phyloP scores from a whole-genome alignment of 148 eudicot species.

The Fagopyrum homotropicum region DNA sequence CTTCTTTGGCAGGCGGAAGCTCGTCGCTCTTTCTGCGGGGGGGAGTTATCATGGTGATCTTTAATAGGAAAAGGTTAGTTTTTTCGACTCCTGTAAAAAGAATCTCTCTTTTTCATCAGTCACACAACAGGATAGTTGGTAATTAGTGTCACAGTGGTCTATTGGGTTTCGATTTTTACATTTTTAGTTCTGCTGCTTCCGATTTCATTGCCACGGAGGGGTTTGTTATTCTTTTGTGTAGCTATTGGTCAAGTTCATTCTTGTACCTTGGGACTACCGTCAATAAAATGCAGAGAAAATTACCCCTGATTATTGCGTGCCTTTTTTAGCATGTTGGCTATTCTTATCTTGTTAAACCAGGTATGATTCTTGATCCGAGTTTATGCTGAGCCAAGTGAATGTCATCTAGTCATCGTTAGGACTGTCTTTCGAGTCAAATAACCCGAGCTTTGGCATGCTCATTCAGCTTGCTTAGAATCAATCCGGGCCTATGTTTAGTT shows the following conservation, averaged over 20 bases:
- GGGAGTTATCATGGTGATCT: neutral
- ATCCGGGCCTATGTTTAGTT: no score
- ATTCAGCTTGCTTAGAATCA: no score
- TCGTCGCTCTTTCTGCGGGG: neutral
- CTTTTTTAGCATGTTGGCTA: no score
- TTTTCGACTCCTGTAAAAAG: neutral
- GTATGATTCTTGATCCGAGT: no score
- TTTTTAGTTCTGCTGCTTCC: constrained; percentile 27
- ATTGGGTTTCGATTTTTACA: neutral
- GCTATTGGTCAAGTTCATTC: constrained; percentile 24
- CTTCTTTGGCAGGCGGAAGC: constrained; percentile 52
- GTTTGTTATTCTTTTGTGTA: constrained; percentile 60
- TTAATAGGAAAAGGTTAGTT: neutral
- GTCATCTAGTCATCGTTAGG: no score
- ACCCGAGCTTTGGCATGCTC: no score
- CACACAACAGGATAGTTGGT: constrained; percentile 14
- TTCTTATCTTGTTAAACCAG: no score
- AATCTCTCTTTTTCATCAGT: constrained; percentile 14
- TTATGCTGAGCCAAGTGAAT: no score
- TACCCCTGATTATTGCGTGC: neutral
- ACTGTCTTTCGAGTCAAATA: no score
- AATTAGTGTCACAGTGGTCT: constrained; percentile 10
- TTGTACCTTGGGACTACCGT: constrained; percentile 33
- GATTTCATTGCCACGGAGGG: constrained; percentile 21
- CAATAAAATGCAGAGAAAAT: constrained; percentile 30